Percentiles rank a stretch among this genome's conserved stretches.
phyloP scores from a whole-genome alignment of 176 grass and related monocot species.

The Carex myosuroides region DNA sequence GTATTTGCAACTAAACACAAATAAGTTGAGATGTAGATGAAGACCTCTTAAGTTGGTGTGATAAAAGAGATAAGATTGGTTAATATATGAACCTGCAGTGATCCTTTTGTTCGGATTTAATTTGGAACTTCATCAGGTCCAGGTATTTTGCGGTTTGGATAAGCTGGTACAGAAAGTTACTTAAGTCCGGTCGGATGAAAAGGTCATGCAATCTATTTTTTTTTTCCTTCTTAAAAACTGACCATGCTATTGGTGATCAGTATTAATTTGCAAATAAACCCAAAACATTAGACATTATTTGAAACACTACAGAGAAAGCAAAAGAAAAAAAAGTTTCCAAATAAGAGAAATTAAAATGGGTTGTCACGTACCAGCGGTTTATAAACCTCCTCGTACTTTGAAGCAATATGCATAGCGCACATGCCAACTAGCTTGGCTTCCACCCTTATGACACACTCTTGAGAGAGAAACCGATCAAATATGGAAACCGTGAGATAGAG shows the following conservation, averaged over 20 bases:
- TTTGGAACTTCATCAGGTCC: not conserved
- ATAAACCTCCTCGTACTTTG: conserved; percentile 81
- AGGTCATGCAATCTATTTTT: not conserved
- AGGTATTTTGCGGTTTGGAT: not conserved
- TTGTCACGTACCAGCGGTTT: conserved; percentile 50
- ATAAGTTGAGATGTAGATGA: conserved; percentile 14
- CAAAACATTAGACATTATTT: not conserved
- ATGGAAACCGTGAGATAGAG: conserved; percentile 60
- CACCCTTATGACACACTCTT: conserved; percentile 34
- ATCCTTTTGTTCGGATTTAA: not conserved
- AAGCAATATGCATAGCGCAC: conserved; percentile 61
- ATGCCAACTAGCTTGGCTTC: conserved; percentile 79
- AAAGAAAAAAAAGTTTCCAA: not conserved
- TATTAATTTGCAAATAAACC: not conserved
- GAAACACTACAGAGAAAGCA: not conserved
- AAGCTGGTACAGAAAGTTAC: not conserved
- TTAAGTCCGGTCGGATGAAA: not conserved
- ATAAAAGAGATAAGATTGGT: not conserved
- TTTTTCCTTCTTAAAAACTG: not conserved
- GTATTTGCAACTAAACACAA: conserved; percentile 11
- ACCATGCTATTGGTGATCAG: not conserved
- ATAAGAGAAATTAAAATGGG: not conserved
- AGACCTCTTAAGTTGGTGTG: not conserved
- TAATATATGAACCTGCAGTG: not conserved
- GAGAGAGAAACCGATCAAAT: conserved; percentile 59